Base-by-base conservation (phyloP, 805 yeast species). In the Barnettozyma pratensis region DNA sequence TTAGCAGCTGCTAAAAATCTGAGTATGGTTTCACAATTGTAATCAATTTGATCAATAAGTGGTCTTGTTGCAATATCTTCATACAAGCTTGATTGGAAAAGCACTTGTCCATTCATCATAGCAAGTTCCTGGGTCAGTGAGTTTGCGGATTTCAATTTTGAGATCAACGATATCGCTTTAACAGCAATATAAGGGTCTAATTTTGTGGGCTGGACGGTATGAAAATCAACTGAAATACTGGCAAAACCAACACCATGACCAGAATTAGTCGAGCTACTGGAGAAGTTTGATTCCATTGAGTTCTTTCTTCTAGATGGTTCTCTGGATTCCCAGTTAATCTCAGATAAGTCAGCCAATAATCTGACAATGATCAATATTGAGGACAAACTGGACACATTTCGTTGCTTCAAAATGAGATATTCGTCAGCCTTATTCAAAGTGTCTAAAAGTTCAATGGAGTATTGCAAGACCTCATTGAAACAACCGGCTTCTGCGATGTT, bases 1-100 rank as follows among this genome's bases (percentile, higher is more conserved):
- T 80, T 78, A 4, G 82, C 65, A 12, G 81, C 77, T 1, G 83
- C 76, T 7, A 78, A 41, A 57, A 67, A 80, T 37, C 72, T 62
- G 19, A 75, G 54, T 6, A 80, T 62, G 30, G 69, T 61, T 14
- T 71, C 75, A 42, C 75, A 63, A 37, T 63, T 62, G 2, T 51
- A 34, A 53, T 75, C 78, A 11, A 76, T 67, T 29, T 54, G 57
- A 6, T 59, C 62, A 19, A 70, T 54, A 3, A 68, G 44, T 5
- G 56, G 54, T 38, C 41, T 56, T 37, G 47, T 58, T 26, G 54
- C 39, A 31, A 51, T 43, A n/a, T 55, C 62, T 14, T 58, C 61
- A 32, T 48, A 54, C 9, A 52, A 41, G 12, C 46, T 54, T 6
- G 53, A 41, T 8, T 49, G 60, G 19, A 47, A 42, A n/a, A 48